These are phyloP conservation scores for Sclerotinia nivalis DNA, from an alignment of 2,329 filamentous ascomycete genomes.

Conservation along the genomic window DNA sequence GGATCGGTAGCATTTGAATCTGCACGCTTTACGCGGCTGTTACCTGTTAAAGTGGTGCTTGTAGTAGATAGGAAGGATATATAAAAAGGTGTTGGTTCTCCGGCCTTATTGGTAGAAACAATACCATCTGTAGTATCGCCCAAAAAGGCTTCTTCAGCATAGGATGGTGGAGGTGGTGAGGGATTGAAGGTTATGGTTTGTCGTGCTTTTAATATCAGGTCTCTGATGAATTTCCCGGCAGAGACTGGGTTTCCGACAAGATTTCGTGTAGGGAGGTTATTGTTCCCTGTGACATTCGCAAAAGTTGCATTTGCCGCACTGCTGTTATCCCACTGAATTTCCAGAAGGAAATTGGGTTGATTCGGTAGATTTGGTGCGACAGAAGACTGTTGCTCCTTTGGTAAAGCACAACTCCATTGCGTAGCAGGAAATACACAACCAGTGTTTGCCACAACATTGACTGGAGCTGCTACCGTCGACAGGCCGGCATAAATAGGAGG, in stretches of 20 bases:
- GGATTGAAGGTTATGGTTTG: slow-evolving; percentile 46
- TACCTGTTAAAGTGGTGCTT: slow-evolving; percentile 40
- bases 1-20: slow-evolving; percentile 24
- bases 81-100: slow-evolving; percentile 87
- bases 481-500: slow-evolving; percentile 85
- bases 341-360: slow-evolving; percentile 76
- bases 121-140: slow-evolving; percentile 83
- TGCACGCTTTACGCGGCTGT: slow-evolving; percentile 28
- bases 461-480: slow-evolving; percentile 73
- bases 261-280: slow-evolving; percentile 32
- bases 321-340: slow-evolving; percentile 72
- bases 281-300: slow-evolving; percentile 44
- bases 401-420: slow-evolving; percentile 83
- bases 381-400: slow-evolving; percentile 71
- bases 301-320: slow-evolving; percentile 46
- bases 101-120: slow-evolving; percentile 65
- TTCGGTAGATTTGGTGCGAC: slow-evolving; percentile 63
- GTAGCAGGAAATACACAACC: slow-evolving; percentile 72
- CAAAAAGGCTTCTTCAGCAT: slow-evolving; percentile 73
- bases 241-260: slow-evolving; percentile 39
- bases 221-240: slow-evolving; percentile 39
- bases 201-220: slow-evolving; percentile 37
- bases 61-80: slow-evolving; percentile 66
- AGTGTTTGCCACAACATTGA: slow-evolving; percentile 62
- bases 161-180: slow-evolving; percentile 48